Base-by-base conservation (phyloP, 2,329 filamentous ascomycete species). In the Metarhizium rileyi region DNA sequence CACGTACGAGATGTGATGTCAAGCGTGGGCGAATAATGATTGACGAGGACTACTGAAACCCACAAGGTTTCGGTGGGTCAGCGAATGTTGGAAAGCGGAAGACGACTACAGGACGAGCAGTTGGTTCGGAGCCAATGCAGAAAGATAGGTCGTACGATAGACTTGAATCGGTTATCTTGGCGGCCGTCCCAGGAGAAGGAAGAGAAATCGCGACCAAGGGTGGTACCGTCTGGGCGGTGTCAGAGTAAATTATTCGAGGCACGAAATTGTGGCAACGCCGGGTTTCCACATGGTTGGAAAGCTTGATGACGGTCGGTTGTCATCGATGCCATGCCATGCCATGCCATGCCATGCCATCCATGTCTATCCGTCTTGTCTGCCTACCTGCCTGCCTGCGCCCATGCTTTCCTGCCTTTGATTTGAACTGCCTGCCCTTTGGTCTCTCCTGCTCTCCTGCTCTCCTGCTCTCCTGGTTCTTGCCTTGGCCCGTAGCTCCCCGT, bases 61-160 rank as follows among this genome's bases (percentile, higher is more conserved):
- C 41, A 40, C 40, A 44, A 44, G 22, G 36, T 35, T 40, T 47
- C 36, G 28, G 45, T 51, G 49, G 45, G 49, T 41, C 45, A 23
- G 18, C 26, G n/a, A 16, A 23, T 42, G 10, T 20, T 42, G 4
- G 18, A 22, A 23, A 25, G 20, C 12, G 38, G 22, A 9, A 25
- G 18, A 20, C n/a, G 35, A 38, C 35, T 38, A 25, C 36, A 42
- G 18, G 20, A 42, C 18, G 38, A 20, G 38, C 38, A 42, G 38
- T 25, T 25, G 22, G 16, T 42, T 9, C 41, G 33, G 35, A 26
- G 18, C 27, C 44, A 33, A 22, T 50, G 36, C 14, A 50, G 36
- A 38, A 10, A 9, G 14, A 38, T 38, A 20, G 35, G 18, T 22
- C 8, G 18, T 18, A 38, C 18, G 16, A 18, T 18, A 38, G 38